A percentile compares a stretch with the other conserved stretches of the same genome.
phyloP scores from a whole-genome alignment of 2,329 filamentous ascomycete genomes.

The Podosphaera xanthii region DNA sequence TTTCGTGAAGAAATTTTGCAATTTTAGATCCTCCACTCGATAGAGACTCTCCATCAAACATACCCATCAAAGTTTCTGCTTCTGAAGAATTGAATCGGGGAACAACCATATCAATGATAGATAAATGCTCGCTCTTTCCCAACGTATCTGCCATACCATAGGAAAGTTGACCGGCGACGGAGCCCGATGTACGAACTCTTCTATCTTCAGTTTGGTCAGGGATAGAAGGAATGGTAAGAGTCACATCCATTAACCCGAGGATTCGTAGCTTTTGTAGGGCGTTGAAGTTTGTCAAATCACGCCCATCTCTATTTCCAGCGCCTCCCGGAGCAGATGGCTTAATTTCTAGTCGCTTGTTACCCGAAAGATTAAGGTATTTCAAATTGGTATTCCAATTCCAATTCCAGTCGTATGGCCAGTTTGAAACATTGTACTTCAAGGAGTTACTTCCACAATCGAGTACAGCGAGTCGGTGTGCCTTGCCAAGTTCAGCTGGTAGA shows the following conservation, averaged over 20 bases:
- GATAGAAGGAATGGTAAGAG: conserved; percentile 74
- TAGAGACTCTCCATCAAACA: conserved; percentile 87
- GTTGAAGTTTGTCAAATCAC: conserved; percentile 74
- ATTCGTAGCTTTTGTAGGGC: conserved; percentile 65
- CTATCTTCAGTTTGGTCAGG: conserved; percentile 90
- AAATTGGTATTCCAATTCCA: conserved; percentile 97
- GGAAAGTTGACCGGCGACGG: conserved; percentile 66
- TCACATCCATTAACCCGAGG: conserved; percentile 92
- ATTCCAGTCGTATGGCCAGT: conserved; percentile 99
- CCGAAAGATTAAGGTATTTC: conserved; percentile 85
- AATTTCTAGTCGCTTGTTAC: conserved; percentile 91
- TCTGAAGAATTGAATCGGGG: conserved; percentile 79
- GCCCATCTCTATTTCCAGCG: conserved; percentile 41
- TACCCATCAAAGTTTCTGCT: conserved; percentile 71
- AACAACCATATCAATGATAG: conserved; percentile 85
- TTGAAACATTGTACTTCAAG: conserved; percentile 95
- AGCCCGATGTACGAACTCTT: conserved; percentile 91
- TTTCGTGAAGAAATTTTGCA: conserved; percentile 88
- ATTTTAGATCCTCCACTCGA: conserved; percentile 83
- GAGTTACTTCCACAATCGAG: conserved; percentile 88
- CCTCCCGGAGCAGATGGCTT: conserved; percentile 48
- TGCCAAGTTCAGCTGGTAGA: conserved; percentile 79
- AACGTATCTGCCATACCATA: conserved; percentile 97
- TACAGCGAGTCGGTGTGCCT: conserved; percentile 76
- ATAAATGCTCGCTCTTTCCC: conserved; percentile 81